These are phyloP conservation scores for Lactarius akahatsu DNA, from an alignment of 768 basidiomycete species.

Conservation along the genomic window DNA sequence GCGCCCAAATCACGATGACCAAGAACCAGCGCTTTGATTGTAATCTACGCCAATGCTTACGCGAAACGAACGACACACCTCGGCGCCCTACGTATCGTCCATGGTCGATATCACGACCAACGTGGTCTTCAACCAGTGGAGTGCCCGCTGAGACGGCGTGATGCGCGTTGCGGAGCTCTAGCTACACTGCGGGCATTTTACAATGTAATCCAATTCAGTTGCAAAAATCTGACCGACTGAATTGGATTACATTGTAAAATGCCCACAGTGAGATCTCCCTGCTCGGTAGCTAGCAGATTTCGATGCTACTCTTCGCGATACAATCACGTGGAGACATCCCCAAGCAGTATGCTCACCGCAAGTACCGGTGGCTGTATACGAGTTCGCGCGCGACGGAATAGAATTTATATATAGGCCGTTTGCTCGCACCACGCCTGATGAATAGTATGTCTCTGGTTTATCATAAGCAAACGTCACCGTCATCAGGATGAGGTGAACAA, in stretches of 20 bases:
- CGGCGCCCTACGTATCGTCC: not conserved
- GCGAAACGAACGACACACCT: not conserved
- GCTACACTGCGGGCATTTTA: too few relatives aligned
- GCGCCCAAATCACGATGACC: not conserved
- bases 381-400: not conserved
- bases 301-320: not conserved
- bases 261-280: too few relatives aligned
- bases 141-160: not conserved
- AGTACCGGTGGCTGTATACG: not conserved
- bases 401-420: not conserved
- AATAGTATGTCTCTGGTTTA: not conserved
- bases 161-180: not conserved
- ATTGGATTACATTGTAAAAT: too few relatives aligned
- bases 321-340: not conserved
- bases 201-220: too few relatives aligned
- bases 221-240: too few relatives aligned
- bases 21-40: not conserved
- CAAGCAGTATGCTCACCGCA: not conserved
- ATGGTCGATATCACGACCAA: not conserved
- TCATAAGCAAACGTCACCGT: not conserved
- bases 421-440: not conserved
- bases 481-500: too few relatives aligned
- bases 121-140: not conserved
- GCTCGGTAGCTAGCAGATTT: not conserved
- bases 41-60: constrained; percentile 6